Percentiles rank a stretch among this genome's conserved stretches.
Evolutionary conservation across 1,284 basidiomycete species (phyloP).

Genomic region (Boletus smithii): DNA sequence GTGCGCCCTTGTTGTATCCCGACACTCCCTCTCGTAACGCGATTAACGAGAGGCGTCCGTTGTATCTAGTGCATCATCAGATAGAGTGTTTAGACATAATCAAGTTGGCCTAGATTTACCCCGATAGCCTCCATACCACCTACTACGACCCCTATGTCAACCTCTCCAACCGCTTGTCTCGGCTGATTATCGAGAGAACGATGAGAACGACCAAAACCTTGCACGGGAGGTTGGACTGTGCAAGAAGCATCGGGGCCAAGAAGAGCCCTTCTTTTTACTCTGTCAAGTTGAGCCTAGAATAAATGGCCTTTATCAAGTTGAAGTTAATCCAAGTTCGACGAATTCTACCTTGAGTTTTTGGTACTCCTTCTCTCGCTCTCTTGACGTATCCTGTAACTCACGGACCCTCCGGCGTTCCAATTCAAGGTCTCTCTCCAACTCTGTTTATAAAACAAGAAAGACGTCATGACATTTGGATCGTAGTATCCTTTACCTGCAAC

Average conservation of each 20-base stretch:
- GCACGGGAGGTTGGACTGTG: conserved; percentile 15
- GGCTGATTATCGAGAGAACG: conserved; percentile 20
- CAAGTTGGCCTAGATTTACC: conserved; percentile 36
- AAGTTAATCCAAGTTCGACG: background rate
- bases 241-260: conserved; percentile 39
- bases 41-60: conserved; percentile 63
- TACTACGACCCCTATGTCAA: conserved; percentile 55
- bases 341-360: conserved; percentile 71
- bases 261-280: conserved; percentile 74
- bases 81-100: background rate
- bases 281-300: conserved; percentile 60
- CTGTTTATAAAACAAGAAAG: conserved; percentile 37
- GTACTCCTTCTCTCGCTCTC: conserved; percentile 81
- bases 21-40: conserved; percentile 37
- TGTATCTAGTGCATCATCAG: conserved; percentile 51
- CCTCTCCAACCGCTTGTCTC: conserved; percentile 25
- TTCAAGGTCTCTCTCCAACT: conserved; percentile 74
- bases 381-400: conserved; percentile 68
- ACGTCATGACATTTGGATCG: background rate
- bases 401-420: conserved; percentile 68
- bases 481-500: conserved; percentile 45
- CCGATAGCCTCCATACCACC: conserved; percentile 69
- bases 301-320: conserved; percentile 59
- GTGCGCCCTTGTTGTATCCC: conserved; percentile 30
- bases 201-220: conserved; percentile 16